Percentiles rank a stretch among this genome's conserved stretches.
Evolutionary conservation across 164 flowering plant genomes (phyloP).

Genomic region (Amborella trichopoda): DNA sequence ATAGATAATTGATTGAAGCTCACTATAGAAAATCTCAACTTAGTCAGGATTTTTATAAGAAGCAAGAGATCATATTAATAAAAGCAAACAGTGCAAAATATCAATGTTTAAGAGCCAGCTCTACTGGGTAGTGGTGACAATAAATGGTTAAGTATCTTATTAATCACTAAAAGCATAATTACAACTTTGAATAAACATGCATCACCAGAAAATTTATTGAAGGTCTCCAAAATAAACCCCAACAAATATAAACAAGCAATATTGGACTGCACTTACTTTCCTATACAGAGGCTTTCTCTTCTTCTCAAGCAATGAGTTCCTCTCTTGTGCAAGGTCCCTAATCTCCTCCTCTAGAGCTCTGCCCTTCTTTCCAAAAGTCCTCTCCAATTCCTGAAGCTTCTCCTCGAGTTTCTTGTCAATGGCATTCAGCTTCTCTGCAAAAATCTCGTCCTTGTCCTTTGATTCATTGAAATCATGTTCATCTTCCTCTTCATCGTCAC

Average conservation of each 20-base stretch:
- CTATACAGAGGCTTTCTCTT: constrained; percentile 67
- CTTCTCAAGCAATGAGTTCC: constrained; percentile 70
- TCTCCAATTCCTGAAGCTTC: constrained; percentile 70
- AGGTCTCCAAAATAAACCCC: not conserved
- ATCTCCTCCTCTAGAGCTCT: constrained; percentile 81
- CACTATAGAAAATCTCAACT: too few relatives aligned
- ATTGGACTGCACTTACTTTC: constrained; percentile 47
- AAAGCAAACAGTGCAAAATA: too few relatives aligned
- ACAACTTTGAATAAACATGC: not conserved
- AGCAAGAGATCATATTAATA: too few relatives aligned
- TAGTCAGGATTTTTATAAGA: too few relatives aligned
- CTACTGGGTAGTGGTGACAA: too few relatives aligned
- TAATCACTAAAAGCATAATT: too few relatives aligned
- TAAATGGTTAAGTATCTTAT: too few relatives aligned
- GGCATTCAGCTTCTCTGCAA: constrained; percentile 56
- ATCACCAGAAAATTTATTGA: not conserved
- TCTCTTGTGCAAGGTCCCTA: constrained; percentile 85
- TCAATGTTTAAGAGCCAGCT: not conserved
- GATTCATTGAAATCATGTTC: constrained; percentile 54
- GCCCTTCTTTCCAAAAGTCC: constrained; percentile 89
- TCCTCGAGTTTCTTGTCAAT: constrained; percentile 75
- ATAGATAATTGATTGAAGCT: too few relatives aligned
- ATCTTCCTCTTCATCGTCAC: constrained; percentile 25
- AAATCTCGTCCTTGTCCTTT: constrained; percentile 59
- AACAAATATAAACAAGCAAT: constrained; percentile 1